Base-by-base conservation (phyloP, 192 early-diverging fungal species). In the Funneliformis geosporum region DNA sequence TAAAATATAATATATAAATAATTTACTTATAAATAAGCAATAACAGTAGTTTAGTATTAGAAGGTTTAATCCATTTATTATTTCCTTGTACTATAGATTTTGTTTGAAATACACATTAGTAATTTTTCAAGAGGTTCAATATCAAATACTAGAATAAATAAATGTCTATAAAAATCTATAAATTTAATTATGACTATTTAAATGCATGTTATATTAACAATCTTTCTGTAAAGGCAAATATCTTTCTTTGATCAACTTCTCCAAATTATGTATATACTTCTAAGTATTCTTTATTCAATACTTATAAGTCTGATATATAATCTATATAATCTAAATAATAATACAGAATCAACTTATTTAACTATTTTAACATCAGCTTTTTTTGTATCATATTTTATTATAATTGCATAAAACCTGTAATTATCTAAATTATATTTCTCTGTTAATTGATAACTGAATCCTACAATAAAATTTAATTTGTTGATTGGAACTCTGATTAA, bases 81-180 rank as follows among this genome's bases (percentile, higher is more conserved):
- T 96, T 14, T 95, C 97, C 79, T 99, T 97, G 83, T 98, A 98
- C 98, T 97, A 99, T 55, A 99, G 89, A 80, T 99, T 98, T 84
- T 99, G 98, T 83, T 99, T 97, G 76, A 99, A 86, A 74, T 99
- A 99, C 43, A 97, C 96, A 83, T 99, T 97, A 0, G 96, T 96
- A 78, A 99, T 99, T 99, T 99, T 83, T 99, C 98, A n/a, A 99
- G 85, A n/a, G 98, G 97, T 82, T 98, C 98, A 8, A 99, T 90
- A 83, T 97, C 95, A 84, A 96, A 98, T 10, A 99, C 98, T 23
- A 97, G 98, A 76, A 98, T 94, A n/a, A n/a, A n/a, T 83, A 99
- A 85, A 79, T 99, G 96, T 79, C 91, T 93, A 85, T 97, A 99
- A 79, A 96, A 87, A 88, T 99, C 98, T 96, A 99, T 98, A 79